phyloP scores from a whole-genome alignment of 2,329 filamentous ascomycete genomes.

The Penicillium sclerotiorum region DNA sequence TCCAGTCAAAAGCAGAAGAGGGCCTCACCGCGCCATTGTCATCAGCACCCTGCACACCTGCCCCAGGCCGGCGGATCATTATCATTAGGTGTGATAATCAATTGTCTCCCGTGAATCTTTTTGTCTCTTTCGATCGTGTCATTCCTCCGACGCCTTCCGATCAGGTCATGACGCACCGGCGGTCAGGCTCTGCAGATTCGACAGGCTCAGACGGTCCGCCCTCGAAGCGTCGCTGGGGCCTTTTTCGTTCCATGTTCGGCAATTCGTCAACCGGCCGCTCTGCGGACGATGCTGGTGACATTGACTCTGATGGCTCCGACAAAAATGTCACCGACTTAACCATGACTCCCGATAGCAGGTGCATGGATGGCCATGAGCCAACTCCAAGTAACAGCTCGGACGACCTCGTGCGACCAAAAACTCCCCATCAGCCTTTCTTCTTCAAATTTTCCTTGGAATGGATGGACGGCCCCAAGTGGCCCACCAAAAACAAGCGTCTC shows the following conservation, averaged over 20 bases:
- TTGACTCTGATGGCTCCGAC: constrained; percentile 40
- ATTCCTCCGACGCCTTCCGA: constrained; percentile 42
- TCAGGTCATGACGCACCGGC: constrained; percentile 37
- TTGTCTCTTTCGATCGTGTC: constrained; percentile 67
- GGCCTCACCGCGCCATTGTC: constrained; percentile 64
- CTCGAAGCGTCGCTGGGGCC: constrained; percentile 52
- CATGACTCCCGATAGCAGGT: constrained; percentile 26
- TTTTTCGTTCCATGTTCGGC: constrained; percentile 55
- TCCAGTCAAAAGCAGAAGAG: constrained; percentile 67
- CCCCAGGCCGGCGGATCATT: constrained; percentile 80
- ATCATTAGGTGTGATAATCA: constrained; percentile 81
- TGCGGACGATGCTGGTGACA: constrained; percentile 45
- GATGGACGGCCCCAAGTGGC: constrained; percentile 56
- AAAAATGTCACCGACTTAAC: constrained; percentile 29
- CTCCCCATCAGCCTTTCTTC: constrained; percentile 58
- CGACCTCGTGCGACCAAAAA: constrained; percentile 37
- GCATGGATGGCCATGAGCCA: constrained; percentile 31
- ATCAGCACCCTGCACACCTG: constrained; percentile 79
- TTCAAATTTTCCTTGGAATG: constrained; percentile 73
- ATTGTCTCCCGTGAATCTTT: constrained; percentile 54
- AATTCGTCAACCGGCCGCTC: constrained; percentile 48
- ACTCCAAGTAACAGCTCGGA: constrained; percentile 23
- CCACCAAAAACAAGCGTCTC: constrained; percentile 56
- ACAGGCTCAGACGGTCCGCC: constrained; percentile 26
- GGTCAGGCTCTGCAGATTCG: constrained; percentile 36